Conservation (phyloP, 2,329 filamentous ascomycete species). For the Colletotrichum musicola region DNA sequence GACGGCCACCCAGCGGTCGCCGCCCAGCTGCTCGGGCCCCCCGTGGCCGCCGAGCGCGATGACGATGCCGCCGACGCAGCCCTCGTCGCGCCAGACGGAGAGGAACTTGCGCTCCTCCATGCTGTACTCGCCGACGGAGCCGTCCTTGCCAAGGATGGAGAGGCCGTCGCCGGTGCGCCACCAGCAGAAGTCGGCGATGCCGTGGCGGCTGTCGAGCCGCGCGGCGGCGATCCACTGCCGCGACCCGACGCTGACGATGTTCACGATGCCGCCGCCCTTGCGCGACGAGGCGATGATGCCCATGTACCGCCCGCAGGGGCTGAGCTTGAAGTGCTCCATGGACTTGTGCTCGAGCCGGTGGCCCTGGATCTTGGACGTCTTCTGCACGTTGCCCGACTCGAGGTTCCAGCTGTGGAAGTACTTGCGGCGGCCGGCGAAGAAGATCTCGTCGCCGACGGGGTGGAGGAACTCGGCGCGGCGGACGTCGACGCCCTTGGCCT, state of each 20-base stretch:
- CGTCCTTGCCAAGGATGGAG: slow-evolving; percentile 85
- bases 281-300: slow-evolving; percentile 82
- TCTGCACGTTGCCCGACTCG: slow-evolving; percentile 82
- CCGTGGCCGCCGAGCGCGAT: slow-evolving; percentile 80
- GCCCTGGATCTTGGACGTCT: slow-evolving; percentile 81
- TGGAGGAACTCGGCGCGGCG: slow-evolving; percentile 85
- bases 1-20: slow-evolving; percentile 89
- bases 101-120: slow-evolving; percentile 76
- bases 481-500: slow-evolving; percentile 86
- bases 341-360: slow-evolving; percentile 85
- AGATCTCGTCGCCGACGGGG: slow-evolving; percentile 80
- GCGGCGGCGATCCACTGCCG: slow-evolving; percentile 90
- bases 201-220: slow-evolving; percentile 83
- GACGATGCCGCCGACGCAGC: slow-evolving; percentile 86
- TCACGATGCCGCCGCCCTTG: slow-evolving; percentile 90
- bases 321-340: slow-evolving; percentile 92
- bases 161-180: slow-evolving; percentile 88
- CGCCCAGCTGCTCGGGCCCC: slow-evolving; percentile 74
- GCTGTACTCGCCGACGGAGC: slow-evolving; percentile 92
- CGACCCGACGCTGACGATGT: slow-evolving; percentile 82
- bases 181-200: slow-evolving; percentile 93
- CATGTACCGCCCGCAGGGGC: slow-evolving; percentile 88
- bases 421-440: slow-evolving; percentile 87
- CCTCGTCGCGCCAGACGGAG: slow-evolving; percentile 90
- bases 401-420: slow-evolving; percentile 98